Percentiles rank a stretch among this genome's conserved stretches.
These are phyloP conservation scores for Cucurbita argyrosperma DNA, from an alignment of 306 rosid genomes.

Conservation along the genomic window DNA sequence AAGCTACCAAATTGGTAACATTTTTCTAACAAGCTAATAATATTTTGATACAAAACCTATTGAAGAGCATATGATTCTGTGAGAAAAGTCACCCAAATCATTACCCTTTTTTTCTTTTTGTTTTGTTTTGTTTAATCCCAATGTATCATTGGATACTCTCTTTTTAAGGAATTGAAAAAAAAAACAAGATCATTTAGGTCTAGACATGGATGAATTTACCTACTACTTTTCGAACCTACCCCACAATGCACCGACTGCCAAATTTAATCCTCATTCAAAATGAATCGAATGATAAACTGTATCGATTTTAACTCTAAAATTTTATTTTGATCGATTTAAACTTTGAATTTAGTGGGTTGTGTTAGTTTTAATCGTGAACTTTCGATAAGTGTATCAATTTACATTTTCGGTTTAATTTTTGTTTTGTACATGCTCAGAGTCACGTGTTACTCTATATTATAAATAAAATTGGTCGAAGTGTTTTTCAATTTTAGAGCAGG, in stretches of 20 bases:
- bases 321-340: too few relatives aligned
- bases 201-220: not conserved
- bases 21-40: not conserved
- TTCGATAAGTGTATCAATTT: too few relatives aligned
- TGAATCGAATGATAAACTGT: too few relatives aligned
- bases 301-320: too few relatives aligned
- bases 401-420: too few relatives aligned
- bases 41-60: not conserved
- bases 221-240: not conserved
- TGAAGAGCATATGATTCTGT: conserved; percentile 4
- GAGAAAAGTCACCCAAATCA: not conserved
- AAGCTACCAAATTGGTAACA: not conserved
- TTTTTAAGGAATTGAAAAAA: not conserved
- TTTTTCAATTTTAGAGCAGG: too few relatives aligned
- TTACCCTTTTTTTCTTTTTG: too few relatives aligned
- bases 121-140: not conserved
- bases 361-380: too few relatives aligned
- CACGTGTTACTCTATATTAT: too few relatives aligned
- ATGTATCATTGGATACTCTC: conserved; percentile 1
- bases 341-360: too few relatives aligned
- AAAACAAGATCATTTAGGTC: not conserved
- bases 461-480: too few relatives aligned
- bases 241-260: not conserved
- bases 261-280: not conserved
- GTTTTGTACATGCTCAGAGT: too few relatives aligned